These are phyloP conservation scores for Verticillium klebahnii DNA, from an alignment of 2,329 filamentous ascomycete genomes.

Conservation along the genomic window DNA sequence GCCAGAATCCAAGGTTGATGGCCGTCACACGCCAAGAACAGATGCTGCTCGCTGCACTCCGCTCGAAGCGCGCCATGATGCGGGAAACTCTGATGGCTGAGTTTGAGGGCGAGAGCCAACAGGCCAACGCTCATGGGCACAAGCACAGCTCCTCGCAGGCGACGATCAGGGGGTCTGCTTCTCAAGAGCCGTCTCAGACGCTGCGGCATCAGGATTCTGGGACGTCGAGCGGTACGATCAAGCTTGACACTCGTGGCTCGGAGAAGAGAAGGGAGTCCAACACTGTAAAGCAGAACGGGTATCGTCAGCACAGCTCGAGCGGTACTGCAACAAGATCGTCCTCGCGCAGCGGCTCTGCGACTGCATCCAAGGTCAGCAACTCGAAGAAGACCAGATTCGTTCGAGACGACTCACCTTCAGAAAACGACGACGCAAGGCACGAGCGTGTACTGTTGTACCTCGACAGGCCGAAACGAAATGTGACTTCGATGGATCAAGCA, in stretches of 20 bases:
- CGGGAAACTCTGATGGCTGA: conserved; percentile 41
- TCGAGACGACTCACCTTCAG: not conserved
- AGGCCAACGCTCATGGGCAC: not conserved
- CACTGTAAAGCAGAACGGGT: not conserved
- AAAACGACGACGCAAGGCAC: conserved; percentile 13
- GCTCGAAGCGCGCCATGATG: conserved; percentile 53
- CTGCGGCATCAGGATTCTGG: conserved; percentile 11
- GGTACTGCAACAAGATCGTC: not conserved
- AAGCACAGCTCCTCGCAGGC: conserved; percentile 8
- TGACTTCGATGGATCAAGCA: conserved; percentile 15
- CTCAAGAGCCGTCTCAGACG: conserved; percentile 8
- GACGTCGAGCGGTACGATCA: conserved; percentile 12
- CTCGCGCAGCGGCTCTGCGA: not conserved
- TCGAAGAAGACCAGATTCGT: conserved; percentile 1
- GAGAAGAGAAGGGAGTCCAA: not conserved
- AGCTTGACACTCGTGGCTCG: not conserved
- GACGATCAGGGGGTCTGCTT: conserved; percentile 4
- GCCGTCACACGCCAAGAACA: conserved; percentile 55
- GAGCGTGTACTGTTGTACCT: conserved; percentile 26
- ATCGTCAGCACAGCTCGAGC: not conserved
- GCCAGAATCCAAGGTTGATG: conserved; percentile 40
- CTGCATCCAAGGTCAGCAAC: conserved; percentile 3
- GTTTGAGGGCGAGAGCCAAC: conserved; percentile 28
- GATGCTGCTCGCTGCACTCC: conserved; percentile 51
- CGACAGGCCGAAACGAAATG: conserved; percentile 19